Percentiles rank a stretch among this genome's conserved stretches.
These are phyloP conservation scores for Kockiozyma suomiensis DNA, from an alignment of 805 yeast species.

Conservation along the genomic window DNA sequence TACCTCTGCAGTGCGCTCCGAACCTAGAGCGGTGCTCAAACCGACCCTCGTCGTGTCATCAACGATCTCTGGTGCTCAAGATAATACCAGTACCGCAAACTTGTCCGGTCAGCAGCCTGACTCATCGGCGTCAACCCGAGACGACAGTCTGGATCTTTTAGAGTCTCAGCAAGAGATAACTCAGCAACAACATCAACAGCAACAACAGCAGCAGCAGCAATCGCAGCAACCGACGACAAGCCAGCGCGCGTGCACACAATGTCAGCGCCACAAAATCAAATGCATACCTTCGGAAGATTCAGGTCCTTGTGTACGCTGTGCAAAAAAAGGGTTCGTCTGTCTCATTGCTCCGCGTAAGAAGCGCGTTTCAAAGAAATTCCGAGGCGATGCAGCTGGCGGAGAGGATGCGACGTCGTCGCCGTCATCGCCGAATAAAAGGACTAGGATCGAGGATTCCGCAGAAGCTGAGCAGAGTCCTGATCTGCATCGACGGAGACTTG, in stretches of 20 bases:
- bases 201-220: not conserved
- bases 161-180: not conserved
- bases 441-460: not conserved
- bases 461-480: not conserved
- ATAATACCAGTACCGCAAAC: not conserved
- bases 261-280: slow-evolving; percentile 30
- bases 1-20: slow-evolving; percentile 11
- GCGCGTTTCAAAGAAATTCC: slow-evolving; percentile 19
- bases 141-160: not conserved
- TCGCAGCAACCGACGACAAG: not conserved
- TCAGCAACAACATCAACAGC: not conserved
- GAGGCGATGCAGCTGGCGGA: not conserved
- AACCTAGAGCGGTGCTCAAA: slow-evolving; percentile 5
- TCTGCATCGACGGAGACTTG: not conserved
- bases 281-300: slow-evolving; percentile 14
- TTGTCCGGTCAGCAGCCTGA: no score
- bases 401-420: not conserved
- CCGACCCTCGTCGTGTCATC: not conserved
- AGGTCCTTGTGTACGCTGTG: slow-evolving; percentile 30
- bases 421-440: not conserved
- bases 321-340: slow-evolving; percentile 26
- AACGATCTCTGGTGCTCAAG: not conserved
- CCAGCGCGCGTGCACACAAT: slow-evolving; percentile 32
- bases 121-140: not conserved
- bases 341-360: slow-evolving; percentile 30